These are phyloP conservation scores for Epicoccum nigrum DNA, from an alignment of 2,329 filamentous ascomycete genomes.

Conservation along the genomic window DNA sequence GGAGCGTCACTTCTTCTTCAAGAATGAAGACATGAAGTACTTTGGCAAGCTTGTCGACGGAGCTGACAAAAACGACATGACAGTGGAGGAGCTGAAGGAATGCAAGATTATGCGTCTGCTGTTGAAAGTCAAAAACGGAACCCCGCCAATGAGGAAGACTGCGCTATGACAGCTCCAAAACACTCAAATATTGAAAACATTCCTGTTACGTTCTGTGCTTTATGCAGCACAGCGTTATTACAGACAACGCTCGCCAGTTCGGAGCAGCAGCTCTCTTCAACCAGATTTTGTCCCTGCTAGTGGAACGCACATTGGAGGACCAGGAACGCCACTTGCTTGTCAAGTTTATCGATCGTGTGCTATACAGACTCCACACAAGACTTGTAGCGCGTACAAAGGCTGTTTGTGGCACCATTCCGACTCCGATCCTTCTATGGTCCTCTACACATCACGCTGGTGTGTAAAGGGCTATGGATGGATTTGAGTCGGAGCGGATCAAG, in stretches of 20 bases:
- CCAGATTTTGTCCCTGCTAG: conserved; percentile 92
- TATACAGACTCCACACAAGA: conserved; percentile 99
- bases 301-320: conserved; percentile 98
- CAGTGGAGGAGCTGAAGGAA: conserved; percentile 95
- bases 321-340: conserved; percentile 97
- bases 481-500: too few species aligned
- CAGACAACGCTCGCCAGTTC: conserved; percentile 95
- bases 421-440: too few species aligned
- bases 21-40: conserved; percentile 97
- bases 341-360: conserved; percentile 97
- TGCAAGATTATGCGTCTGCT: conserved; percentile 97
- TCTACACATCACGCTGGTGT: too few species aligned
- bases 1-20: too few species aligned
- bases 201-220: too few species aligned
- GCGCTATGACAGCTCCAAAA: conserved; percentile 92
- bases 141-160: conserved; percentile 97
- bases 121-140: conserved; percentile 98
- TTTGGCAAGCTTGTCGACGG: conserved; percentile 97
- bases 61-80: conserved; percentile 87
- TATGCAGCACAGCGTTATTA: too few species aligned
- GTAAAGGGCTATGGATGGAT: too few species aligned
- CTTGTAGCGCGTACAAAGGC: too few species aligned
- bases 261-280: conserved; percentile 94
- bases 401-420: too few species aligned
- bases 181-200: too few species aligned